Evolutionary conservation across 1,139 yeast genomes (phyloP).

Genomic region (Kodamaea alishanica): DNA sequence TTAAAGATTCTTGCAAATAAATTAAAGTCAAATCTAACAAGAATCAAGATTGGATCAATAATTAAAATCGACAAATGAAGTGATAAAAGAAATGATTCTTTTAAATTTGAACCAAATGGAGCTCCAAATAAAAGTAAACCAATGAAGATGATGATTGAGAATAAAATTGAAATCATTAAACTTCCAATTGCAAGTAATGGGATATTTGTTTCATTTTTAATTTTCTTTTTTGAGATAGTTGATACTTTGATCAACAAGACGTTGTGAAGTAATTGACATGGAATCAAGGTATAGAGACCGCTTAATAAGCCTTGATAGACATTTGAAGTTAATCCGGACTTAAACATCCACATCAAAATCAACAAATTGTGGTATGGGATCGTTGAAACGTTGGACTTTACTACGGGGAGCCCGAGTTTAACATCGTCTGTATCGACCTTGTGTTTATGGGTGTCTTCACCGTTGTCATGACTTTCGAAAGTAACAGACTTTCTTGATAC

Average conservation of each 20-base stretch:
- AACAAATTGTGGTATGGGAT: slow-evolving; percentile 51
- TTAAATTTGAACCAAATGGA: slow-evolving; percentile 56
- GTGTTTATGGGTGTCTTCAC: background rate
- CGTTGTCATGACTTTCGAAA: slow-evolving; percentile 7
- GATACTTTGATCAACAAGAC: slow-evolving; percentile 17
- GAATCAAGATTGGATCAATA: slow-evolving; percentile 60
- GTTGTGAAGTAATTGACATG: slow-evolving; percentile 29
- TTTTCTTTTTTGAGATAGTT: slow-evolving; percentile 11
- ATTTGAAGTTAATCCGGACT: slow-evolving; percentile 32
- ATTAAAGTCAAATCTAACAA: slow-evolving; percentile 53
- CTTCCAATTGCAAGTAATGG: slow-evolving; percentile 35
- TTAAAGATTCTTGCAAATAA: slow-evolving; percentile 22
- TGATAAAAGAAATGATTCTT: slow-evolving; percentile 63
- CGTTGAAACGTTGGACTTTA: slow-evolving; percentile 5
- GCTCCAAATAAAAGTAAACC: slow-evolving; percentile 78
- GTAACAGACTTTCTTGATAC: slow-evolving; percentile 14
- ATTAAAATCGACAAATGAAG: slow-evolving; percentile 62
- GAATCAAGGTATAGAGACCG: slow-evolving; percentile 26
- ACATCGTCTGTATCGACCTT: background rate
- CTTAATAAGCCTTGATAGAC: slow-evolving; percentile 24
- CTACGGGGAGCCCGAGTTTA: slow-evolving; percentile 5
- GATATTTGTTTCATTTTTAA: slow-evolving; percentile 24
- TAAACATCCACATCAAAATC: slow-evolving; percentile 34
- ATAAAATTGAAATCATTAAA: slow-evolving; percentile 37
- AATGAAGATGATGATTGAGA: slow-evolving; percentile 51